Base-by-base conservation (phyloP, 2,329 filamentous ascomycete species). In the Coleophoma crateriformis region DNA sequence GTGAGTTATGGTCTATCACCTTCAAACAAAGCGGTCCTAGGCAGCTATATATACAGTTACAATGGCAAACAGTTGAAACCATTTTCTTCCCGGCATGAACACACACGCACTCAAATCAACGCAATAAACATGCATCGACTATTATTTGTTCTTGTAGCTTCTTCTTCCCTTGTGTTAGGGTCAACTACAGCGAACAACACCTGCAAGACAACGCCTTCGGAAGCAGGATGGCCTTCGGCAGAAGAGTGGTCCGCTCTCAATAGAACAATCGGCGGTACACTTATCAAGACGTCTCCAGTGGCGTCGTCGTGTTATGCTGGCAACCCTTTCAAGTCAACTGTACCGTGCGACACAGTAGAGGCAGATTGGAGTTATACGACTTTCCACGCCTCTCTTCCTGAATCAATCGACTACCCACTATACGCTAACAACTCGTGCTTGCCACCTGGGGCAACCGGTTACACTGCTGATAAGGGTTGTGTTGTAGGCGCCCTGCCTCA, bases 371-470 rank as follows among this genome's bases (percentile, higher is more conserved):
- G 50, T 0, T 63, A 59, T 12, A 58, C 58, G 0, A 46, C 53
- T 4, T 68, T 63, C 50, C 66, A 68, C 35, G 54, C 62, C 0
- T n/a, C 45, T 4, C 58, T 56, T 34, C 66, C 67, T 0, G 67
- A 68, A 33, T 61, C 59, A 3, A 62, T 66, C 14, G 61, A 62
- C 12, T 65, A 61, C 27, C 55, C 60, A 0, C 52, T 67, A 7
- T 68, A 56, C 33, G 58, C 62, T 0, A 68, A 69, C 47, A 64
- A 66, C 14, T 66, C 67, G 0, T 68, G 67, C 19, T 7, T 69
- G 1, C 65, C 67, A 0, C 58, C 59, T 2, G 52, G 48, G 7
- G 53, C 46, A 0, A 33, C 49, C 6, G 66, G 62, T 0, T 67
- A 62, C 32, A 41, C 22, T 5, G 46, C 53, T 7, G 47, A 40